Evolutionary conservation across 1,284 basidiomycete genomes (phyloP).

Genomic region (Mycosarcoma maydis): DNA sequence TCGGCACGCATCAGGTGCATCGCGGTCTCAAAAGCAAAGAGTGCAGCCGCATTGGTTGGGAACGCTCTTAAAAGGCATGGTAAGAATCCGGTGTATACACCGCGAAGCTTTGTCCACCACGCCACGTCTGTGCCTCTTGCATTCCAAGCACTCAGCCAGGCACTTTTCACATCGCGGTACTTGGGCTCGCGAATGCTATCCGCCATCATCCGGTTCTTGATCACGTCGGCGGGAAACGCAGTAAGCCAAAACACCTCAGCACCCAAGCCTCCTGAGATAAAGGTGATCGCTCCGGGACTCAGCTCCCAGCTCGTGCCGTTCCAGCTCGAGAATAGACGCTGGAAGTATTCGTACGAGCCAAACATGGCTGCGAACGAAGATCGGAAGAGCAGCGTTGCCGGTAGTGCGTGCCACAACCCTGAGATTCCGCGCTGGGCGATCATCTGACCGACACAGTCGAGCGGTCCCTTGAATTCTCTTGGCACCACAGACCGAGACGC

Average conservation of each 20-base stretch:
- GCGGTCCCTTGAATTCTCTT: conserved; percentile 62
- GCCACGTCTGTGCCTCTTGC: conserved; percentile 16
- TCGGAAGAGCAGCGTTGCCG: conserved; percentile 67
- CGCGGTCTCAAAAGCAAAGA: conserved; percentile 62
- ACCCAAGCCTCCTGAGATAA: conserved; percentile 72
- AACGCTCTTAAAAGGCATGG: conserved; percentile 62
- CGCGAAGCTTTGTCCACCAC: conserved; percentile 20
- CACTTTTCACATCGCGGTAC: conserved; percentile 38
- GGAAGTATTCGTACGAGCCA: conserved; percentile 63
- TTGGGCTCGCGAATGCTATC: conserved; percentile 71
- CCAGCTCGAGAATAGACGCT: conserved; percentile 28
- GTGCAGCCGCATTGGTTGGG: conserved; percentile 61
- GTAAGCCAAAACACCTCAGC: conserved; percentile 70
- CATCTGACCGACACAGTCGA: conserved; percentile 67
- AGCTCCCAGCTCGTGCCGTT: conserved; percentile 69
- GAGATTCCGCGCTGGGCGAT: conserved; percentile 54
- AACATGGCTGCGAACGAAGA: conserved; percentile 64
- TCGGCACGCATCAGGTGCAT: conserved; percentile 63
- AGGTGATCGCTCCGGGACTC: conserved; percentile 75
- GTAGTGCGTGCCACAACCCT: conserved; percentile 67
- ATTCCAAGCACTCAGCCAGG: conserved; percentile 50
- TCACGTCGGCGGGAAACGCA: conserved; percentile 79
- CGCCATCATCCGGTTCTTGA: conserved; percentile 72
- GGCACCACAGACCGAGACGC: not conserved
- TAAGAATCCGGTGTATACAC: conserved; percentile 57